phyloP scores from a whole-genome alignment of 2,329 filamentous ascomycete genomes.

The Cladosporium halotolerans region DNA sequence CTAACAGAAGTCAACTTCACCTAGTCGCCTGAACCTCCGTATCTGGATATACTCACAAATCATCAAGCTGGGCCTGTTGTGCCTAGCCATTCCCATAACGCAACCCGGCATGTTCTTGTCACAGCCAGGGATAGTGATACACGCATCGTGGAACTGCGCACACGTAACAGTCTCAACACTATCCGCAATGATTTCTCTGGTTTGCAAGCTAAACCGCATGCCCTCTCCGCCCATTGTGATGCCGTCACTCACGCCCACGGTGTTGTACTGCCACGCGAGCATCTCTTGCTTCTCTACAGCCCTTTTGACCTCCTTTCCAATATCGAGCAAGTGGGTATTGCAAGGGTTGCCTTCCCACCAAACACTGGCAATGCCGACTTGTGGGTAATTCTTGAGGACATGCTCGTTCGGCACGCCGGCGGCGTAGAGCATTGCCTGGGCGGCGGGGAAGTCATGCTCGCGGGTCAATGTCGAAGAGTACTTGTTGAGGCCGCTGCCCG shows the following conservation, averaged over 20 bases:
- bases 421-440: slow-evolving; percentile 93
- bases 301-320: slow-evolving; percentile 82
- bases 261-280: slow-evolving; percentile 93
- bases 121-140: slow-evolving; percentile 86
- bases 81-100: slow-evolving; percentile 75
- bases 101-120: slow-evolving; percentile 98
- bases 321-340: slow-evolving; percentile 71
- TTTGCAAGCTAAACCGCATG: slow-evolving; percentile 90
- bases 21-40: no score
- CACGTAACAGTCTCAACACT: slow-evolving; percentile 90
- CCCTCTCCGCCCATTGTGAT: slow-evolving; percentile 96
- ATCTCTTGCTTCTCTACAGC: slow-evolving; percentile 75
- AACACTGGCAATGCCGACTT: slow-evolving; percentile 83
- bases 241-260: slow-evolving; percentile 76
- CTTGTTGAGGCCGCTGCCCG: slow-evolving; percentile 64
- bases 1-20: not conserved
- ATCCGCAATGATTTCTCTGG: slow-evolving; percentile 87
- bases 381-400: slow-evolving; percentile 82
- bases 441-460: slow-evolving; percentile 84
- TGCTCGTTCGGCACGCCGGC: slow-evolving; percentile 78
- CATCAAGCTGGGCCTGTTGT: slow-evolving; percentile 91
- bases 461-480: slow-evolving; percentile 79
- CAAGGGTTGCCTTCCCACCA: slow-evolving; percentile 99
- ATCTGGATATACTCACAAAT: slow-evolving; percentile 46
- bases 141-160: slow-evolving; percentile 87